Percentiles rank a stretch among this genome's conserved stretches.
These are phyloP conservation scores for Flaveria bidentis DNA, from an alignment of 129 eudicot species.

Conservation along the genomic window DNA sequence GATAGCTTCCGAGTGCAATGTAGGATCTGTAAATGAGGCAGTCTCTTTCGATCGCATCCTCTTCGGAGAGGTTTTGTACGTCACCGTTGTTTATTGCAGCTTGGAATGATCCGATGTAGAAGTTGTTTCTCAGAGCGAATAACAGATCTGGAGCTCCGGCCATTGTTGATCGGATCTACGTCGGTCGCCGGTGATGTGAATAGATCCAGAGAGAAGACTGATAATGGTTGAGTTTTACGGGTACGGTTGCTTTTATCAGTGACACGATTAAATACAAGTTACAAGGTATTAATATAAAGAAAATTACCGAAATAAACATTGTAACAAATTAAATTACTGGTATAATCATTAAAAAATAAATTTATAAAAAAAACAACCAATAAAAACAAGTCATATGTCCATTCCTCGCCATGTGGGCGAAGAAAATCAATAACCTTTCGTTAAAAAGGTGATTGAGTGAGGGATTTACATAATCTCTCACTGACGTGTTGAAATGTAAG, in stretches of 20 bases:
- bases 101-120: constrained; percentile 83
- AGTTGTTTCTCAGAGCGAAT: constrained; percentile 68
- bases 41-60: constrained; percentile 71
- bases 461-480: too few relatives aligned
- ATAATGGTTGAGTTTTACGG: not conserved
- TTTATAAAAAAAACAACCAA: too few relatives aligned
- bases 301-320: too few relatives aligned
- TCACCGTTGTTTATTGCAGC: constrained; percentile 88
- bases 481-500: too few relatives aligned
- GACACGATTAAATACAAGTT: too few relatives aligned
- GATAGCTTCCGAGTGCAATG: constrained; percentile 76
- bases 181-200: constrained; percentile 16
- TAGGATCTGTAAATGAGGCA: constrained; percentile 76
- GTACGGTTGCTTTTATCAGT: not conserved
- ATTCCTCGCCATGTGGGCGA: too few relatives aligned
- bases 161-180: constrained; percentile 30
- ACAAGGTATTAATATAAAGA: too few relatives aligned
- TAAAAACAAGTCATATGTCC: too few relatives aligned
- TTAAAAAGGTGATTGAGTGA: too few relatives aligned
- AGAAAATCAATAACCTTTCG: too few relatives aligned
- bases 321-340: too few relatives aligned
- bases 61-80: constrained; percentile 71
- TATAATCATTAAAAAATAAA: too few relatives aligned
- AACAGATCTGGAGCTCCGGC: constrained; percentile 37
- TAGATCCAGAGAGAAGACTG: constrained; percentile 22